Evolutionary conservation across 768 basidiomycete species (phyloP).

Genomic region (Clathrus columnatus): DNA sequence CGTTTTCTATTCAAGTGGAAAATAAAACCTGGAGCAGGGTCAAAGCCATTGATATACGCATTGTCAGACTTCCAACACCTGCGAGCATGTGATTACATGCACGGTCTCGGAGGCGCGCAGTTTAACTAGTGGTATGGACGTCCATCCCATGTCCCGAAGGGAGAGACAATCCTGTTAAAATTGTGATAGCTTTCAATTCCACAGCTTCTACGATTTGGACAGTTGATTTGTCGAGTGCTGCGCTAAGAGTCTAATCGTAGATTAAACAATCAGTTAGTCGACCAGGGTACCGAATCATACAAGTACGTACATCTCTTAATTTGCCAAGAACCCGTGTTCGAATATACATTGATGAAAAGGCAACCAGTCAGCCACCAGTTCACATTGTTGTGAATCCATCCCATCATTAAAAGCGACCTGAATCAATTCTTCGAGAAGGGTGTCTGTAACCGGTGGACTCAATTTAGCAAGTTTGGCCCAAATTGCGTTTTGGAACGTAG

Average conservation of each 20-base stretch:
- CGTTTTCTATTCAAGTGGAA: slow-evolving; percentile 48
- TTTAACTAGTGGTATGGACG: slow-evolving; percentile 54
- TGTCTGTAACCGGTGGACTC: slow-evolving; percentile 44
- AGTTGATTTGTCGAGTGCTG: slow-evolving; percentile 56
- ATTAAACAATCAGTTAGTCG: not conserved
- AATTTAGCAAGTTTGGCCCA: slow-evolving; percentile 76
- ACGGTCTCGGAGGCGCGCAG: slow-evolving; percentile 76
- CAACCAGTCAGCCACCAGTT: slow-evolving; percentile 66
- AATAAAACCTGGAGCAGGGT: slow-evolving; percentile 76
- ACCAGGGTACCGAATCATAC: not conserved
- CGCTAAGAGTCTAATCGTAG: slow-evolving; percentile 55
- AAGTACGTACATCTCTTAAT: slow-evolving; percentile 59
- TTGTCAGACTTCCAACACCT: slow-evolving; percentile 53
- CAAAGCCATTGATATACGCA: slow-evolving; percentile 71
- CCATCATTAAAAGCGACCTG: slow-evolving; percentile 79
- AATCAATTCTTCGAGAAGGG: slow-evolving; percentile 68
- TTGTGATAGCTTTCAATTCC: slow-evolving; percentile 76
- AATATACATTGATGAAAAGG: slow-evolving; percentile 66
- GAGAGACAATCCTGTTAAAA: slow-evolving; percentile 62
- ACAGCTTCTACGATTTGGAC: slow-evolving; percentile 58
- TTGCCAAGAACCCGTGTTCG: slow-evolving; percentile 71
- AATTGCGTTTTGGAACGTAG: slow-evolving; percentile 62
- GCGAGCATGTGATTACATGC: slow-evolving; percentile 72
- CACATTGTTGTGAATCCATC: slow-evolving; percentile 63
- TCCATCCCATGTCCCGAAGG: slow-evolving; percentile 64